Evolutionary conservation across 2,329 filamentous ascomycete species (phyloP).

Genomic region (Exophiala oligosperma): DNA sequence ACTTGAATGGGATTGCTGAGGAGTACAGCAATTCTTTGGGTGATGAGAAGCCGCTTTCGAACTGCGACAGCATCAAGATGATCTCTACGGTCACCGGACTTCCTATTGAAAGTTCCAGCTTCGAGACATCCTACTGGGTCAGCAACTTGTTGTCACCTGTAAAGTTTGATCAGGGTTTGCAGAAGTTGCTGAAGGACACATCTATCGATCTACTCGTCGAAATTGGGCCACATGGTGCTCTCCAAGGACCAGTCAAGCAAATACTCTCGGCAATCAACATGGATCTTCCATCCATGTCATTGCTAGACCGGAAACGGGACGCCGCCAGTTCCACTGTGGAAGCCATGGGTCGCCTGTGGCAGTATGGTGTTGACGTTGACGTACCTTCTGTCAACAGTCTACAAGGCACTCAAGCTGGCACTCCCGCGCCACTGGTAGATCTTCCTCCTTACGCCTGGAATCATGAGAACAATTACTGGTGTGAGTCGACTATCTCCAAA

Average conservation of each 20-base stretch:
- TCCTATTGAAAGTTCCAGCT: conserved; percentile 12
- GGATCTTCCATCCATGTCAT: conserved; percentile 17
- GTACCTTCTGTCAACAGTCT: conserved; percentile 5
- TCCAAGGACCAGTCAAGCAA: conserved; percentile 34
- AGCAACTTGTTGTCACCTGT: conserved; percentile 31
- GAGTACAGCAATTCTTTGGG: conserved; percentile 29
- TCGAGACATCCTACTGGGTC: conserved; percentile 29
- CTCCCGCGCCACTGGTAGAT: conserved; percentile 25
- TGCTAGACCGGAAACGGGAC: conserved; percentile 25
- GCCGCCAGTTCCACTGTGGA: conserved; percentile 21
- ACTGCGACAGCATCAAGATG: conserved; percentile 5
- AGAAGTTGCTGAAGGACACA: conserved; percentile 22
- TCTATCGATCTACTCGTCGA: conserved; percentile 26
- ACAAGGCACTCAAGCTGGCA: not conserved
- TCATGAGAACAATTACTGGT: conserved; percentile 45
- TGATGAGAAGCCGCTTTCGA: not conserved
- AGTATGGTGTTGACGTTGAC: conserved; percentile 4
- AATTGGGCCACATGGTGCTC: conserved; percentile 39
- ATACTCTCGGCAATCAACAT: conserved; percentile 20
- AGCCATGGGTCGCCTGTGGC: conserved; percentile 8
- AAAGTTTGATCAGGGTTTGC: conserved; percentile 26
- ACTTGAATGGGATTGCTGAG: conserved; percentile 30
- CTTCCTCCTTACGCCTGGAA: conserved; percentile 53
- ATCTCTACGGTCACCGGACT: conserved; percentile 32
- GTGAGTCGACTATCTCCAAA: conserved; percentile 44